Conservation (phyloP, 768 basidiomycete species). For the Suillus occidentalis region DNA sequence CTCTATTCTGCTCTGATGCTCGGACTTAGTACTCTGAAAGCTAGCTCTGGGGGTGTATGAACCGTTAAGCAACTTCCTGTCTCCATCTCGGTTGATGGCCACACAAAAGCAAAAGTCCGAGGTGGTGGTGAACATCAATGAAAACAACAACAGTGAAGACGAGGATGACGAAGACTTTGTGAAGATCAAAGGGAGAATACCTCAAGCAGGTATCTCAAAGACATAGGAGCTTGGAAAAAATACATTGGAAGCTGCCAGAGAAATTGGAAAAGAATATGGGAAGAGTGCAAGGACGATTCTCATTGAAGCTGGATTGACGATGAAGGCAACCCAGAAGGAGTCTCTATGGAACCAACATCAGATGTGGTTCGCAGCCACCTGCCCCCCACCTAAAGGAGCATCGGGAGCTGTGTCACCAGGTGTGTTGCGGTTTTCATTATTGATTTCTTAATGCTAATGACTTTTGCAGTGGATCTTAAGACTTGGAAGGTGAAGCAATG, state of each 20-base stretch:
- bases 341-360: slow-evolving; percentile 1
- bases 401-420: neutral
- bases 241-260: neutral
- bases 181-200: neutral
- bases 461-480: neutral
- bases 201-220: neutral
- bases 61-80: neutral
- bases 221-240: neutral
- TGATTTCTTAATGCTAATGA: neutral
- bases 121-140: neutral
- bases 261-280: neutral
- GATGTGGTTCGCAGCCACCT: neutral
- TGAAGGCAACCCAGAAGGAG: neutral
- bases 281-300: slow-evolving; percentile 1
- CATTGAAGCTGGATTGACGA: neutral
- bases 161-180: neutral
- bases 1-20: no score
- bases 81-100: neutral
- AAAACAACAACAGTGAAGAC: neutral
- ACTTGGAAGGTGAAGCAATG: neutral
- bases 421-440: neutral
- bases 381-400: neutral
- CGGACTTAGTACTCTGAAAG: no score
- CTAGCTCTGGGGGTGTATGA: no score
- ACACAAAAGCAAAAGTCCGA: slow-evolving; percentile 1